Percentiles rank a stretch among this genome's conserved stretches.
These are phyloP conservation scores for Candida boidinii DNA, from an alignment of 805 yeast genomes.

Conservation along the genomic window DNA sequence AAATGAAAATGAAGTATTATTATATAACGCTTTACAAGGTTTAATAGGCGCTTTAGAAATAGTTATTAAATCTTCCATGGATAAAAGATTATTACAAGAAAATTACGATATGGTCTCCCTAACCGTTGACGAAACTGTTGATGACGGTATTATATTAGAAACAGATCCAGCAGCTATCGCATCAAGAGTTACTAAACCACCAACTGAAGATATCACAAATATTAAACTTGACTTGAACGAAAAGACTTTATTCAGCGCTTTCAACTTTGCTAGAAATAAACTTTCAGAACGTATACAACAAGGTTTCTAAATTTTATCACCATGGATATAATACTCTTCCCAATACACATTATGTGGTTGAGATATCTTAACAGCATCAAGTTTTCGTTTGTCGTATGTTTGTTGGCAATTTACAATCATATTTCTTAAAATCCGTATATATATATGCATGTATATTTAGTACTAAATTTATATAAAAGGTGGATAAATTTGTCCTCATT, in stretches of 20 bases:
- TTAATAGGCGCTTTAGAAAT: constrained; percentile 76
- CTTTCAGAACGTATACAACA: constrained; percentile 31
- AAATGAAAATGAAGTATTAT: constrained; percentile 78
- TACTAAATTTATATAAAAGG: too few species aligned
- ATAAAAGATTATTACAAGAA: constrained; percentile 69
- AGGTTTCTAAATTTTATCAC: too few species aligned
- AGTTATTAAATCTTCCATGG: constrained; percentile 61
- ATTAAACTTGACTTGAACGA: constrained; percentile 61
- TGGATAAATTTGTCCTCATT: too few species aligned
- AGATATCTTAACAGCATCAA: too few species aligned
- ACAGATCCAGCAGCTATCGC: constrained; percentile 83
- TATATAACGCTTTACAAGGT: constrained; percentile 69
- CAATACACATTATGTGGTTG: too few species aligned
- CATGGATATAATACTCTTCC: too few species aligned
- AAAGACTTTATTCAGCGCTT: constrained; percentile 74
- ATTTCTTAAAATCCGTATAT: too few species aligned
- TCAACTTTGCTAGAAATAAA: constrained; percentile 80
- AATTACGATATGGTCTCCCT: constrained; percentile 79
- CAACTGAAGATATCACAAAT: constrained; percentile 54
- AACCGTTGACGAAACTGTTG: constrained; percentile 87
- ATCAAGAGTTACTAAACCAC: constrained; percentile 84
- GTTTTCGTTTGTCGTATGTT: too few species aligned
- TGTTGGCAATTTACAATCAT: too few species aligned
- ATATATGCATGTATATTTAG: too few species aligned
- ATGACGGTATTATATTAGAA: constrained; percentile 88